These are phyloP conservation scores for Tilletia walkeri DNA, from an alignment of 1,284 basidiomycete species.

Conservation along the genomic window DNA sequence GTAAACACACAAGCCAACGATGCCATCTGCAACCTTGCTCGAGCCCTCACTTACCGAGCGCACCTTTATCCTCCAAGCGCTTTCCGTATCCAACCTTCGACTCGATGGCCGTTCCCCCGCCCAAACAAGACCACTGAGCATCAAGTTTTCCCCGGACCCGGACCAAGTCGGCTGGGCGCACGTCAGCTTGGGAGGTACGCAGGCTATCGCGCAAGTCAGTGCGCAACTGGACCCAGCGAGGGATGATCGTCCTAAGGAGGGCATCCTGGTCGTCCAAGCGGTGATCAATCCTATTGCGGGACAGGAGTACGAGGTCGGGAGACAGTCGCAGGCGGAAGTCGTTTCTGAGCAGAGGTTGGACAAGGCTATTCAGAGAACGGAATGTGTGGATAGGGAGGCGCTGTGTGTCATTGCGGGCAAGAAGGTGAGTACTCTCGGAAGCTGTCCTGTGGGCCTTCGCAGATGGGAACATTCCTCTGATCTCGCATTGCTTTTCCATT, in stretches of 20 bases:
- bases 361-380: slow-evolving; percentile 85
- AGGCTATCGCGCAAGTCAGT: slow-evolving; percentile 81
- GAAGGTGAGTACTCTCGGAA: slow-evolving; percentile 64
- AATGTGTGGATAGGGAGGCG: slow-evolving; percentile 89
- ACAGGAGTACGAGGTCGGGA: slow-evolving; percentile 78
- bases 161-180: slow-evolving; percentile 85
- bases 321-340: slow-evolving; percentile 68
- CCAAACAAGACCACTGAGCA: slow-evolving; percentile 67
- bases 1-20: slow-evolving; percentile 4
- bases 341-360: slow-evolving; percentile 86
- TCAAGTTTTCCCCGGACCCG: slow-evolving; percentile 63
- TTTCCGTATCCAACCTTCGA: slow-evolving; percentile 71
- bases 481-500: neutral
- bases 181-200: slow-evolving; percentile 80
- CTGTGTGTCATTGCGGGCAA: slow-evolving; percentile 90
- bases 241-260: slow-evolving; percentile 87
- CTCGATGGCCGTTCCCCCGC: slow-evolving; percentile 76
- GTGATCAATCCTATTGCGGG: slow-evolving; percentile 95
- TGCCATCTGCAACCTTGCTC: slow-evolving; percentile 51
- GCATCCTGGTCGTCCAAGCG: slow-evolving; percentile 79
- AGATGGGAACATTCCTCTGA: neutral
- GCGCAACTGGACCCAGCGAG: slow-evolving; percentile 85
- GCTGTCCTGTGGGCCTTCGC: too few species aligned
- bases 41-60: slow-evolving; percentile 81
- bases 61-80: slow-evolving; percentile 74